Percentiles rank a stretch among this genome's conserved stretches.
Evolutionary conservation across 352 stramenopile species (phyloP).

Genomic region (Pythium brachiatum): DNA sequence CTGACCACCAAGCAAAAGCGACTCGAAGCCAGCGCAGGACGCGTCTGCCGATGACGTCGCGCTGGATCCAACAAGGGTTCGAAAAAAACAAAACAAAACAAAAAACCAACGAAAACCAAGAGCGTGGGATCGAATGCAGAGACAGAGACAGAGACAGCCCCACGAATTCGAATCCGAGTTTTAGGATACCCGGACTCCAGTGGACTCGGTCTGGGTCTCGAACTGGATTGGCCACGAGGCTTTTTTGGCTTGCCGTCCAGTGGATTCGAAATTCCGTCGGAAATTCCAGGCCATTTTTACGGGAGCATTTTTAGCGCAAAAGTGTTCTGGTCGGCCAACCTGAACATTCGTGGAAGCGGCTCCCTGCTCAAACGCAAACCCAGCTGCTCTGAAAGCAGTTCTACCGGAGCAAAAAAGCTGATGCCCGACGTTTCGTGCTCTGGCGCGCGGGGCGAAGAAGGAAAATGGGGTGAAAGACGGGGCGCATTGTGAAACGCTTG

Average conservation of each 20-base stretch:
- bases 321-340: background rate
- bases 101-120: background rate
- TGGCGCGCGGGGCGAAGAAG: background rate
- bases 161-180: background rate
- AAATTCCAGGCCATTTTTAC: background rate
- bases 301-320: background rate
- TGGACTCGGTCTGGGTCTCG: too few relatives aligned
- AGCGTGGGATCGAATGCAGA: background rate
- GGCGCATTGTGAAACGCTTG: conserved; percentile 20
- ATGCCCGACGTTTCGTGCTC: conserved; percentile 23
- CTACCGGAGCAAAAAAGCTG: conserved; percentile 20
- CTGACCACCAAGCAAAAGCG: conserved; percentile 6
- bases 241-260: background rate
- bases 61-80: conserved; percentile 10
- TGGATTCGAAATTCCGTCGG: background rate
- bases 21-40: background rate
- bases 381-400: conserved; percentile 15
- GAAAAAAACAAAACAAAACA: conserved; percentile 3
- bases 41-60: background rate
- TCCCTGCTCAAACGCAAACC: conserved; percentile 17
- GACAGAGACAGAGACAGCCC: background rate
- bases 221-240: background rate
- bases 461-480: conserved; percentile 7
- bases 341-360: conserved; percentile 24
- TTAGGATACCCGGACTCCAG: too few relatives aligned